These are phyloP conservation scores for Suillus variegatus DNA, from an alignment of 768 basidiomycete genomes.

Conservation along the genomic window DNA sequence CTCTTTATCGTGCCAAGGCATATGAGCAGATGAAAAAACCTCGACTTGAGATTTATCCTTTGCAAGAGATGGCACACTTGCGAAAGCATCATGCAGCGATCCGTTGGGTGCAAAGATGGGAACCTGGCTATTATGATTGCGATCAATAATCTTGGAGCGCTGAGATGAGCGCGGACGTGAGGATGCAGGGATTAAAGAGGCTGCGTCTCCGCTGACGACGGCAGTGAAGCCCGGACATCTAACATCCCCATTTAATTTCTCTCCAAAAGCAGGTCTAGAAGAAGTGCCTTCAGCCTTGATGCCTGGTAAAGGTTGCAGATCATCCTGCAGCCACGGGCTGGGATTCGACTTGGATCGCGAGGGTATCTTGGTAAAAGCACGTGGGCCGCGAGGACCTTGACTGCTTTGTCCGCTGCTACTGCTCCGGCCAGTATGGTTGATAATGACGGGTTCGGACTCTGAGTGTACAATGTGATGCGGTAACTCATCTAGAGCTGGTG, in stretches of 20 bases:
- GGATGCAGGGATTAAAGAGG: neutral
- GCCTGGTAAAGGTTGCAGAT: constrained; percentile 7
- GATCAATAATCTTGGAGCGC: constrained; percentile 12
- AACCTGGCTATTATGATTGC: constrained; percentile 9
- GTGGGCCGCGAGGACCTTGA: constrained; percentile 47
- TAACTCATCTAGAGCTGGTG: neutral
- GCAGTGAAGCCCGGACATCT: constrained; percentile 4
- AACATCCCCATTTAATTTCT: constrained; percentile 19
- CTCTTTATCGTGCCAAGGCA: constrained; percentile 20
- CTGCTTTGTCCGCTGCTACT: constrained; percentile 34
- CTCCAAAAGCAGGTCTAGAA: constrained; percentile 11
- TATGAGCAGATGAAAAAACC: neutral
- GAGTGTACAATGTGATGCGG: constrained; percentile 8
- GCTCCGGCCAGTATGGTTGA: constrained; percentile 20
- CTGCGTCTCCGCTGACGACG: constrained; percentile 7
- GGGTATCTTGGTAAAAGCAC: constrained; percentile 35
- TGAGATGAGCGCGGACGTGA: constrained; percentile 6
- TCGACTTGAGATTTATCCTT: constrained; percentile 6
- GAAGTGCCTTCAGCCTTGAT: constrained; percentile 2
- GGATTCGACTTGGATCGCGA: constrained; percentile 22
- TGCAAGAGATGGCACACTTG: neutral
- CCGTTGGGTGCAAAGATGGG: constrained; percentile 9
- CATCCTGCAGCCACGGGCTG: constrained; percentile 21
- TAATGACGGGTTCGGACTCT: constrained; percentile 4
- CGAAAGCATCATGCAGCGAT: constrained; percentile 9